Conservation (phyloP, 257 asterid genomes). For the Solanum neorickii region DNA sequence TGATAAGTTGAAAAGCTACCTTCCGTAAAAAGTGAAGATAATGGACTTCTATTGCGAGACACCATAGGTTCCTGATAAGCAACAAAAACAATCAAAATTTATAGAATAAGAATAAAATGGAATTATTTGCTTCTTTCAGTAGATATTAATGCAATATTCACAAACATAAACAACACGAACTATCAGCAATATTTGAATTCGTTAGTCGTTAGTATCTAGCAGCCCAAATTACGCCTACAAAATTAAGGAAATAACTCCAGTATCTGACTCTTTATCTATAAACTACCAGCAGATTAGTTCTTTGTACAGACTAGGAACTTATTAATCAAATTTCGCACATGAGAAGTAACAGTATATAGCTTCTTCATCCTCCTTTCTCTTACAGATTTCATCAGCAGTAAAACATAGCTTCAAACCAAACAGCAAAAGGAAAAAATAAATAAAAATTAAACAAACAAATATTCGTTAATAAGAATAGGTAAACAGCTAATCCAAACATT, state of each 20-base stretch:
- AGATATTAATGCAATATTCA: not conserved
- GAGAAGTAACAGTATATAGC: not conserved
- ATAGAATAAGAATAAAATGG: not conserved
- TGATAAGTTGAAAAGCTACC: conserved; percentile 28
- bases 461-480: not conserved
- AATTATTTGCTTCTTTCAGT: not conserved
- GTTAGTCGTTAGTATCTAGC: not conserved
- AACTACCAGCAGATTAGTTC: not conserved
- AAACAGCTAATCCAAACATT: not conserved
- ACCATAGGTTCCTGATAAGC: conserved; percentile 36
- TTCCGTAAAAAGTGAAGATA: conserved; percentile 57
- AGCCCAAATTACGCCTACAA: not conserved
- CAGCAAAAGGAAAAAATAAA: not conserved
- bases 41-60: conserved; percentile 39
- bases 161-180: not conserved
- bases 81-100: not conserved
- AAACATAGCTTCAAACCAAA: not conserved
- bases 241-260: not conserved
- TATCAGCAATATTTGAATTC: not conserved
- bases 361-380: not conserved
- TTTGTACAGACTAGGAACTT: not conserved
- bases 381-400: not conserved
- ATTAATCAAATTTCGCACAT: not conserved
- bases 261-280: not conserved
- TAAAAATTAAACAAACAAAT: not conserved